These are phyloP conservation scores for Malus hybrid DNA, from an alignment of 331 rosid species.

Conservation along the genomic window DNA sequence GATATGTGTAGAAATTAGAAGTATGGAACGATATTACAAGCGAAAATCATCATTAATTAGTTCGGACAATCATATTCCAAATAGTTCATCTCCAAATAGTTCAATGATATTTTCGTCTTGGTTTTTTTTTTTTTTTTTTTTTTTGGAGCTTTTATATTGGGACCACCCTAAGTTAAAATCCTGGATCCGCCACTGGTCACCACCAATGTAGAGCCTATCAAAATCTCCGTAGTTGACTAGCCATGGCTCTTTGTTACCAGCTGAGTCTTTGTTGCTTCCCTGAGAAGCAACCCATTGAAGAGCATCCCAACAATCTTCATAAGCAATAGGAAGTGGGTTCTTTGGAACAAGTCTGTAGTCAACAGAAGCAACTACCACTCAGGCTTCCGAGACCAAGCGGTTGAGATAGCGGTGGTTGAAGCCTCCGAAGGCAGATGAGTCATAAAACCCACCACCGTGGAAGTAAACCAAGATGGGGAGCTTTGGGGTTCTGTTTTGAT, in stretches of 20 bases:
- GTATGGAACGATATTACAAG: too few relatives aligned
- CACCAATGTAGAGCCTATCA: not conserved
- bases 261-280: not conserved
- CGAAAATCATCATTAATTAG: too few relatives aligned
- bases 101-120: too few relatives aligned
- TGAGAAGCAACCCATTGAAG: conserved; percentile 44
- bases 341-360: conserved; percentile 7
- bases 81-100: too few relatives aligned
- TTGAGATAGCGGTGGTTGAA: conserved; percentile 37
- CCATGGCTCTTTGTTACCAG: conserved; percentile 21
- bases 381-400: conserved; percentile 27
- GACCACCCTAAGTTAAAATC: too few relatives aligned
- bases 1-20: too few relatives aligned
- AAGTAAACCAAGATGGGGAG: conserved; percentile 47
- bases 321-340: conserved; percentile 38
- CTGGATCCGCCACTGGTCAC: not conserved
- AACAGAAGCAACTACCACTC: conserved; percentile 32
- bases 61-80: too few relatives aligned
- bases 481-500: conserved; percentile 6
- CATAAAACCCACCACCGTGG: conserved; percentile 47
- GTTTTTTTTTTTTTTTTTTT: too few relatives aligned
- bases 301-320: conserved; percentile 39
- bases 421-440: conserved; percentile 40
- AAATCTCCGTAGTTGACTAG: conserved; percentile 23
- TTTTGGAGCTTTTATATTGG: too few relatives aligned